Conservation (phyloP, 331 rosid genomes). For the Prunus yedoensis region DNA sequence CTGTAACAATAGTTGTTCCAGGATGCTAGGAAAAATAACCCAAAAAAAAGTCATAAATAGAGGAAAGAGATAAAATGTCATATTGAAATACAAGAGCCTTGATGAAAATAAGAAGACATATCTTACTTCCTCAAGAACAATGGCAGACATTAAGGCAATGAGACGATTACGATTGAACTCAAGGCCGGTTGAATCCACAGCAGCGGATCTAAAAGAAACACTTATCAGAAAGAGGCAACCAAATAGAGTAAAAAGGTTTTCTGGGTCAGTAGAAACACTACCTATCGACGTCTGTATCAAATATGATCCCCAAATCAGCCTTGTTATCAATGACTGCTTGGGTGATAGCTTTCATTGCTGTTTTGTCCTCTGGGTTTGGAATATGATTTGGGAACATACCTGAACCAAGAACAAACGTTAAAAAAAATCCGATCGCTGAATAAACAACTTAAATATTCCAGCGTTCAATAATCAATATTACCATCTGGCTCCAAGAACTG, state of each 20-base stretch:
- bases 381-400: constrained; percentile 97
- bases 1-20: constrained; percentile 91
- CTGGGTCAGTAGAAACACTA: constrained; percentile 23
- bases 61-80: not conserved
- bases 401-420: constrained; percentile 30
- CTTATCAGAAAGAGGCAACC: constrained; percentile 14
- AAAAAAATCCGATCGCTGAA: constrained; percentile 4
- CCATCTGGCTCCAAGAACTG: constrained; percentile 99
- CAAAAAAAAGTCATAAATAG: constrained; percentile 2
- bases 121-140: constrained; percentile 86
- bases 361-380: constrained; percentile 96
- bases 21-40: constrained; percentile 62
- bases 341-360: constrained; percentile 95
- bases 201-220: constrained; percentile 77
- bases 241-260: not conserved
- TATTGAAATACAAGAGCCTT: not conserved
- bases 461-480: constrained; percentile 36
- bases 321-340: constrained; percentile 83
- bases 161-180: constrained; percentile 89
- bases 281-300: constrained; percentile 97
- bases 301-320: constrained; percentile 97
- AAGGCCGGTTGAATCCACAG: constrained; percentile 80
- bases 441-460: constrained; percentile 9
- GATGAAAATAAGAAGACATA: constrained; percentile 18
- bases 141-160: constrained; percentile 93